Evolutionary conservation across 352 stramenopile species (phyloP).

Genomic region (Phytophthora idaei): DNA sequence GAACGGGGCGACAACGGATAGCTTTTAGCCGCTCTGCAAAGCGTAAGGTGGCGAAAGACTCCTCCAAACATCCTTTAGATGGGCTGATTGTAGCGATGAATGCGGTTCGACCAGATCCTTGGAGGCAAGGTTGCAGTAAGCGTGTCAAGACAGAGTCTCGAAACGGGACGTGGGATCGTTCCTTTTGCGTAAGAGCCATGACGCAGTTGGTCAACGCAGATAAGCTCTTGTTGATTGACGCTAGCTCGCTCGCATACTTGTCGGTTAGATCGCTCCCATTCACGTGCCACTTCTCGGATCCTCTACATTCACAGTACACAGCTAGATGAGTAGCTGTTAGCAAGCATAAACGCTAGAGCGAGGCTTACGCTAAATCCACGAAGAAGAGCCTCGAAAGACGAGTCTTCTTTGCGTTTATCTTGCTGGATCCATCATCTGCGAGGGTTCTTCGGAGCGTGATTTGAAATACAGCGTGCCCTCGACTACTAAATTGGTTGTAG

Average conservation of each 20-base stretch:
- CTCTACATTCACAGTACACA: constrained; percentile 32
- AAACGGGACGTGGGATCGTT: constrained; percentile 62
- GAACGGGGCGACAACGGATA: constrained; percentile 60
- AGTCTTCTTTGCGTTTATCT: constrained; percentile 31
- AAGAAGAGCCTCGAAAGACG: constrained; percentile 68
- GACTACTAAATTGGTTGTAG: constrained; percentile 75
- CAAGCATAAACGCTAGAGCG: background rate
- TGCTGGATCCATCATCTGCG: constrained; percentile 5
- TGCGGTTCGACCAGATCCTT: constrained; percentile 52
- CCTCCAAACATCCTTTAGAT: constrained; percentile 56
- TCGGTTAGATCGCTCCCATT: constrained; percentile 57
- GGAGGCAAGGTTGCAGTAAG: constrained; percentile 67
- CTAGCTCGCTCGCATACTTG: constrained; percentile 67
- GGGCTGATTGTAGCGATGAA: constrained; percentile 79
- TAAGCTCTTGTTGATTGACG: constrained; percentile 79
- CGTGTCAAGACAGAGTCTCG: constrained; percentile 75
- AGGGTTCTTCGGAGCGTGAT: constrained; percentile 59
- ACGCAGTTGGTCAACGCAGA: constrained; percentile 80
- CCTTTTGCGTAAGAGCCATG: constrained; percentile 64
- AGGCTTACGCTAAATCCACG: constrained; percentile 68
- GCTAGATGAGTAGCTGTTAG: constrained; percentile 7
- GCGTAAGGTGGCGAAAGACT: constrained; percentile 71
- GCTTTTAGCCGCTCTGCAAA: constrained; percentile 74
- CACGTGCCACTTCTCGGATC: constrained; percentile 74
- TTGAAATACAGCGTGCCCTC: constrained; percentile 77